A percentile compares a stretch with the other conserved stretches of the same genome.
Conservation (phyloP, 2,329 filamentous ascomycete genomes). For the Rutstroemia sp. region DNA sequence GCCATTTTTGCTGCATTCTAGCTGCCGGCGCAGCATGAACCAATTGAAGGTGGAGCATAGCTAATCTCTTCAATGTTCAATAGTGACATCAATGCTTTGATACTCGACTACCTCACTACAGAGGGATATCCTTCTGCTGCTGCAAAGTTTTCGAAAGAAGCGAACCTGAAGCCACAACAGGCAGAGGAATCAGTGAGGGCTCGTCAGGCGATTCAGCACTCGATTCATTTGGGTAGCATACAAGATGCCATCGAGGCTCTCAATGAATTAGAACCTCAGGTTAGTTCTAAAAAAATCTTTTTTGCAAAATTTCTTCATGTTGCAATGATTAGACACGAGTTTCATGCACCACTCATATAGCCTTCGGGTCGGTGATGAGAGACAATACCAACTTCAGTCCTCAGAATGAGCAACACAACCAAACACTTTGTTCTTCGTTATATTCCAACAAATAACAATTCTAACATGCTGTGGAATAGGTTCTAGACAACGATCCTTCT, state of each 20-base stretch:
- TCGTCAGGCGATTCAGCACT: conserved; percentile 75
- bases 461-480: conserved; percentile 36
- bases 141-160: conserved; percentile 87
- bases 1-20: conserved; percentile 6
- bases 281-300: conserved; percentile 44
- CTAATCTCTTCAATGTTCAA: conserved; percentile 8
- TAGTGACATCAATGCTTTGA: conserved; percentile 90
- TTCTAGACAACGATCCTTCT: conserved; percentile 74
- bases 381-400: conserved; percentile 70
- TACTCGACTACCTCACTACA: conserved; percentile 94
- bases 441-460: neutral
- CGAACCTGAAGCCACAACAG: conserved; percentile 71
- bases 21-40: neutral
- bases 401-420: conserved; percentile 64
- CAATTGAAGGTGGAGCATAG: neutral
- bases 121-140: conserved; percentile 92
- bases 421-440: conserved; percentile 6
- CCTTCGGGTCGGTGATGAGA: conserved; percentile 85
- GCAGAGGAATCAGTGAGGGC: conserved; percentile 67
- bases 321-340: conserved; percentile 81
- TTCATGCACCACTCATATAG: conserved; percentile 99
- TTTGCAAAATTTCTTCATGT: conserved; percentile 17
- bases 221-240: conserved; percentile 80
- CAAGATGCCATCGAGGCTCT: conserved; percentile 77
- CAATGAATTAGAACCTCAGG: conserved; percentile 86